These are phyloP conservation scores for Leccinum pallidistipes DNA, from an alignment of 1,284 basidiomycete species.

Conservation along the genomic window DNA sequence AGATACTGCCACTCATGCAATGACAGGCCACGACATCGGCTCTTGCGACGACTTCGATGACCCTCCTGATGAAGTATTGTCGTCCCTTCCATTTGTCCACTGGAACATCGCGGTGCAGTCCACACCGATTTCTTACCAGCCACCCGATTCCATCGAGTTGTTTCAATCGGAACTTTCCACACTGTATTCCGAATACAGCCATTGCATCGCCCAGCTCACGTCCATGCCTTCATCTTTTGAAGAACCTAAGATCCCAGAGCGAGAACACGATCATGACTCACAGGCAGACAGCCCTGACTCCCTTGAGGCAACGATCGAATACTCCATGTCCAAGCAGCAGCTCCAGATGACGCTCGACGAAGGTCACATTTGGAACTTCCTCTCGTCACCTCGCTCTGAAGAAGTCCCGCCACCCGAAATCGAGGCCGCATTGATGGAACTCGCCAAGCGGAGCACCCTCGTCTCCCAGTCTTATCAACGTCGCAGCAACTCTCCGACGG, in stretches of 20 bases:
- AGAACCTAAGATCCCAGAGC: constrained; percentile 14
- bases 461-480: constrained; percentile 65
- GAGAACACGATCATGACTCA: constrained; percentile 4
- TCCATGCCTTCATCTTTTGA: constrained; percentile 36
- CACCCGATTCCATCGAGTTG: constrained; percentile 17
- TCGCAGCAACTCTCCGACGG: constrained; percentile 57
- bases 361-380: constrained; percentile 57
- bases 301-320: constrained; percentile 42
- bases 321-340: constrained; percentile 65
- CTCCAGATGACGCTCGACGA: constrained; percentile 61
- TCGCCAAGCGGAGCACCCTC: constrained; percentile 50
- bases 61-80: constrained; percentile 13
- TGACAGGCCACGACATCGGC: constrained; percentile 8
- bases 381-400: constrained; percentile 29
- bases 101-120: constrained; percentile 29
- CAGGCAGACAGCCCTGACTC: constrained; percentile 27
- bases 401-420: constrained; percentile 12
- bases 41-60: constrained; percentile 13
- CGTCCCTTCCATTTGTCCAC: constrained; percentile 23
- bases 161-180: constrained; percentile 39
- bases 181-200: constrained; percentile 51
- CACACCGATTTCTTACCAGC: constrained; percentile 17
- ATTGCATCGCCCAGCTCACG: constrained; percentile 47
- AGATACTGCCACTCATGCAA: constrained; percentile 4
- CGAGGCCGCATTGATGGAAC: constrained; percentile 35